Conservation (phyloP, 371 early-diverging fungal genomes). For the Mortierella polycephala region DNA sequence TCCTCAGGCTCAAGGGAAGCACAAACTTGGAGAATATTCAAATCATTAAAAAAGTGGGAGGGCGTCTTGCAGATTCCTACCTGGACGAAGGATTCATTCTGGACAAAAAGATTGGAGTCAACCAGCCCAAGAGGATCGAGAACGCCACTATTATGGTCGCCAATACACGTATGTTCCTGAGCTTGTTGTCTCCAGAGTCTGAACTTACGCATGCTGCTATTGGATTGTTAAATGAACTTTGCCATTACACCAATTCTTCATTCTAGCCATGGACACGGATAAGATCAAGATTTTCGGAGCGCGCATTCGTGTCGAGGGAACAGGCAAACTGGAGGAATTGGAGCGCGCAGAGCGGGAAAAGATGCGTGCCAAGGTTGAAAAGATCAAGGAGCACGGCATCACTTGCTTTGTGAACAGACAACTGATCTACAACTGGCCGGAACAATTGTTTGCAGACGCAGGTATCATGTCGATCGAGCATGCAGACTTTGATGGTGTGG, state of each 20-base stretch:
- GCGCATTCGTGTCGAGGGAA: constrained; percentile 96
- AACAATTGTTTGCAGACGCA: constrained; percentile 97
- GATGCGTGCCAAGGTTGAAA: constrained; percentile 99
- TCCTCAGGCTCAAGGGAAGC: constrained; percentile 93
- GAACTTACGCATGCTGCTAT: no score
- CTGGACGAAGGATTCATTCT: constrained; percentile 98
- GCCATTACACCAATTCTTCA: not conserved
- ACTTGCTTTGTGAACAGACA: constrained; percentile 99
- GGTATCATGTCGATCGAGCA: constrained; percentile 99
- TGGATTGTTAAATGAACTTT: not conserved
- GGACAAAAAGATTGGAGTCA: constrained; percentile 98
- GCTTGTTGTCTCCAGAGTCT: not conserved
- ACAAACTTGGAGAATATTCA: constrained; percentile 99
- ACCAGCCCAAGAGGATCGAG: constrained; percentile 96
- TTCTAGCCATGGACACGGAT: constrained; percentile 98
- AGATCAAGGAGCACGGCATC: constrained; percentile 97
- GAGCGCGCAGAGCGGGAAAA: constrained; percentile 99
- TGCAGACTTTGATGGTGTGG: constrained; percentile 99
- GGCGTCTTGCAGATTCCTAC: constrained; percentile 97
- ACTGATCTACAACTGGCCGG: constrained; percentile 99
- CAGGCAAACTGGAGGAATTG: constrained; percentile 97
- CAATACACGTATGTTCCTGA: constrained; percentile 86
- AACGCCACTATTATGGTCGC: constrained; percentile 98
- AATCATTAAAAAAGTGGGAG: constrained; percentile 99
- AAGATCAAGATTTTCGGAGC: constrained; percentile 99